Evolutionary conservation across 2,329 filamentous ascomycete genomes (phyloP), one percentile per base, ranked within the genome.

Genomic region (Colletotrichum sp.): DNA sequence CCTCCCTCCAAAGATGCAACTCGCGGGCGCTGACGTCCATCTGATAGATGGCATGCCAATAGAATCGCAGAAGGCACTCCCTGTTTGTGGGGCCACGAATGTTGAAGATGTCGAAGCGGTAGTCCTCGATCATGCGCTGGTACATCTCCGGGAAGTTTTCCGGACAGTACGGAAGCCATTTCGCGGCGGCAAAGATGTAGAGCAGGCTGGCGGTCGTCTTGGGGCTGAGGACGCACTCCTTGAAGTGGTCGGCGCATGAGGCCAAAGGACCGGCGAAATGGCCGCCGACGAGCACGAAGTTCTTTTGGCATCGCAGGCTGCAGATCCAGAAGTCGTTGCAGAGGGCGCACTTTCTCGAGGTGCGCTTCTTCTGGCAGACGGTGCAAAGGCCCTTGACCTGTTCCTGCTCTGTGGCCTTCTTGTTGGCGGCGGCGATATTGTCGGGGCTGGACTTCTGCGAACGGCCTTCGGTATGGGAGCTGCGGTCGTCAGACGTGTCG

Each of bases 21-120:
- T 48, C 43, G n/a, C n/a, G n/a, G 0, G 43, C 43, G 10, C 43
- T 48, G 3, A 48, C 43, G 6, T 48, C 43, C 43, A 48, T 13
- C 0, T 48, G 43, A 2, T 21, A 0, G 2, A 48, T 13, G 0
- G 1, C 9, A 2, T 21, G 43, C 10, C 43, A 1, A 4, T 21
- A 48, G 1, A 48, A 48, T 4, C n/a, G 6, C n/a, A 48, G 43
- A 6, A 48, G n/a, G 3, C 39, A 43, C 0, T 43, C 1, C 39
- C 9, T n/a, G 39, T 48, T 21, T 12, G 9, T 12, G 1, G 43
- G 10, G n/a, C 10, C n/a, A 39, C 0, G 0, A 39, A 39, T 39
- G 10, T 48, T 3, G 43, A 48, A 48, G 0, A 21, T 0, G 43
- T 48, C 43, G 43, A 48, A 48, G 43, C n/a, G 43, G n/a, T 48